Evolutionary conservation across 2,329 filamentous ascomycete genomes (phyloP), one percentile per base, ranked within the genome.

Genomic region (Purpureocillium lavendulum): DNA sequence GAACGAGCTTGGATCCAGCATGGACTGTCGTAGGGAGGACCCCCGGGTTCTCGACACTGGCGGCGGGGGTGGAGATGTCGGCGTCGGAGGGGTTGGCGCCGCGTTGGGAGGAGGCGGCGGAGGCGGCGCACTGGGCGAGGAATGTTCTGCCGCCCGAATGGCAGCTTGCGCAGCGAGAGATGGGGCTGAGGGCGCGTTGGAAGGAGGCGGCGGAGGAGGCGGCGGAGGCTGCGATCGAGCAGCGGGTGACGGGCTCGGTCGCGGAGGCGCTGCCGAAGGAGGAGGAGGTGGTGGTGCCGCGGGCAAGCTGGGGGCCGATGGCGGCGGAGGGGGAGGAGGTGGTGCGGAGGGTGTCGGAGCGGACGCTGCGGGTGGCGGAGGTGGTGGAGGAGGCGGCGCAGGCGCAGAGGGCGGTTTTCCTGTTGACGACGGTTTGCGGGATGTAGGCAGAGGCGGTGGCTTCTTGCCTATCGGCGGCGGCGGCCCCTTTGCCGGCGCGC

Each of bases 391-490:
- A 40, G 55, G 49, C 32, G 58, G 62, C 40, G 58, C 61, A 26
- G 51, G 61, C 42, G 54, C 59, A 43, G 43, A 58, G 35, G 53
- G 49, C 29, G 57, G 48, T 28, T 56, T 50, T 10, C 57, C 54
- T 16, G 48, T 57, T 33, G 56, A 50, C 2, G 71, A 75, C 11
- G 76, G 74, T 52, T 81, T 80, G 47, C 78, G 67, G 40, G 70
- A 75, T 43, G 67, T 70, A 39, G 78, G 80, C 37, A 75, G 71
- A 32, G 78, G 76, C 18, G 80, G 78, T 29, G 76, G 77, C 54
- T 88, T 88, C 69, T 87, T 88, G 43, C 83, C 84, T 50, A 86
- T 73, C 6, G 82, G 83, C 11, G 85, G 85, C 24, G 87, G 87
- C 29, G 87, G 87, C 40, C 66, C 64, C 36, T 48, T 51, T 35